phyloP scores from a whole-genome alignment of 1,284 basidiomycete species.

The Neolentinus lepideus region DNA sequence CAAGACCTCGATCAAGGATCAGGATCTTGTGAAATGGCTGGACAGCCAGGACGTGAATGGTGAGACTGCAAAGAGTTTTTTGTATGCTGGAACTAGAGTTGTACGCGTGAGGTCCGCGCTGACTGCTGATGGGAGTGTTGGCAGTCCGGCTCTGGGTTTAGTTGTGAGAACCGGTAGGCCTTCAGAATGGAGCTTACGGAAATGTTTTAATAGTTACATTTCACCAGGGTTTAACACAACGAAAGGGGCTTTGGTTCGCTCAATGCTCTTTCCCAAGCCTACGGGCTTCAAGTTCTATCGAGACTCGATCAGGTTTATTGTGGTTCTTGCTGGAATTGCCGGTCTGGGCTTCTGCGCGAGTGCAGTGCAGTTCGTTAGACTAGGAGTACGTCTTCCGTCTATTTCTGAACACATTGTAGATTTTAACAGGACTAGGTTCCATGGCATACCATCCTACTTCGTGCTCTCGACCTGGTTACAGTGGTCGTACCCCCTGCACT shows the following conservation, averaged over 20 bases:
- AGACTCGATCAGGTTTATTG: conserved; percentile 96
- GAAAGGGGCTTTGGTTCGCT: conserved; percentile 92
- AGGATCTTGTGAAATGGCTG: conserved; percentile 63
- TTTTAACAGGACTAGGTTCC: conserved; percentile 45
- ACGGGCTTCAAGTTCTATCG: conserved; percentile 98
- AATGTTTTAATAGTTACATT: background rate
- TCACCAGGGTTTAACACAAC: conserved; percentile 89
- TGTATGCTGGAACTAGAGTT: conserved; percentile 91
- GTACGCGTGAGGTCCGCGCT: conserved; percentile 81
- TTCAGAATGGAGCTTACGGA: background rate
- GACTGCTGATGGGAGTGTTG: conserved; percentile 42
- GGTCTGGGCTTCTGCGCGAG: conserved; percentile 84
- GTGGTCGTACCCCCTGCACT: conserved; percentile 97
- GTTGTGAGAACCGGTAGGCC: conserved; percentile 82
- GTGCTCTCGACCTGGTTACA: conserved; percentile 96
- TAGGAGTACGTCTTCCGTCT: conserved; percentile 68
- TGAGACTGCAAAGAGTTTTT: conserved; percentile 80
- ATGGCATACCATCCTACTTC: conserved; percentile 88
- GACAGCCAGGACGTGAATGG: conserved; percentile 60
- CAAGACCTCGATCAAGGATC: conserved; percentile 74
- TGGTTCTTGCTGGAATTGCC: conserved; percentile 86
- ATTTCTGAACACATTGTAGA: conserved; percentile 7
- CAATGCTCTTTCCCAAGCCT: conserved; percentile 98
- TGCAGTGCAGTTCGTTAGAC: conserved; percentile 86
- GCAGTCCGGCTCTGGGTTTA: conserved; percentile 74